Evolutionary conservation across 495 filamentous ascomycete genomes (phyloP).

Genomic region (Penicillium flavigenum): DNA sequence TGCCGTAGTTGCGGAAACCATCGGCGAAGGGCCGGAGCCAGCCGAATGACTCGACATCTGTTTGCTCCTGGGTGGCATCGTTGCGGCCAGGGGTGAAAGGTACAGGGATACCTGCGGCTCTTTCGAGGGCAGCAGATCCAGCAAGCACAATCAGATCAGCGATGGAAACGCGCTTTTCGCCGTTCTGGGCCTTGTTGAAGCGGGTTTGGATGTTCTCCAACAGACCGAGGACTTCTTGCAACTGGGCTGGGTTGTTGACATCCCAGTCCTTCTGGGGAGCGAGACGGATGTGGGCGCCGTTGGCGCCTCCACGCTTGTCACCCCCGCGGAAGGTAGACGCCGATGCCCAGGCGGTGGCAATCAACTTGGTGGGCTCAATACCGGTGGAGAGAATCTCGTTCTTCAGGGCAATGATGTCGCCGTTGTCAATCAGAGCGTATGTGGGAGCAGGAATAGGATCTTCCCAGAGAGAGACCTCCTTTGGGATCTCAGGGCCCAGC

Average conservation of each 20-base stretch:
- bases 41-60: conserved; percentile 59
- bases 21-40: conserved; percentile 62
- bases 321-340: conserved; percentile 70
- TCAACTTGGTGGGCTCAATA: conserved; percentile 53
- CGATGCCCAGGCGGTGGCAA: conserved; percentile 65
- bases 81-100: conserved; percentile 49
- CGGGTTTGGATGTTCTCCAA: conserved; percentile 61
- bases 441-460: conserved; percentile 58
- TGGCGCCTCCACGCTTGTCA: conserved; percentile 76
- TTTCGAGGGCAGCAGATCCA: conserved; percentile 47
- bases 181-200: conserved; percentile 53
- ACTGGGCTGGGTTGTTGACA: conserved; percentile 63
- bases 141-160: conserved; percentile 71
- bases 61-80: conserved; percentile 62
- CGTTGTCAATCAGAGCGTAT: conserved; percentile 55
- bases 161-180: conserved; percentile 66
- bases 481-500: conserved; percentile 66
- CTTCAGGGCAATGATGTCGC: conserved; percentile 62
- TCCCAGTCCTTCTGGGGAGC: conserved; percentile 65
- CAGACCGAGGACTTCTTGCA: conserved; percentile 54
- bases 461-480: conserved; percentile 63
- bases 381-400: conserved; percentile 59
- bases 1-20: conserved; percentile 74
- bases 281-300: conserved; percentile 72
- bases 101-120: conserved; percentile 40